Evolutionary conservation across 306 rosid genomes (phyloP).

Genomic region (Casuarina glauca): DNA sequence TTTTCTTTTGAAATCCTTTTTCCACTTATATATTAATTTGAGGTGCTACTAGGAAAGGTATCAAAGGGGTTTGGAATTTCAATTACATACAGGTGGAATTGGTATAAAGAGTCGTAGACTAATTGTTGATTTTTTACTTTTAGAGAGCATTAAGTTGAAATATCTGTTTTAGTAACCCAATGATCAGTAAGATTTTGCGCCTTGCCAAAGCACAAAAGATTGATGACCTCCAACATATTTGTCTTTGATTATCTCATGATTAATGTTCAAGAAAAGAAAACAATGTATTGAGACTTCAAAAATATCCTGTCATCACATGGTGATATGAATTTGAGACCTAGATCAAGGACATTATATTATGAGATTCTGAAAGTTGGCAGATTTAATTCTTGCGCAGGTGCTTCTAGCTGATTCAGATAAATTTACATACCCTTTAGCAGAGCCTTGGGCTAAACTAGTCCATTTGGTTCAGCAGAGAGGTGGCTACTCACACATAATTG

Average conservation of each 20-base stretch:
- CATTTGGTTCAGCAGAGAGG: slow-evolving; percentile 74
- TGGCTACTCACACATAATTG: slow-evolving; percentile 71
- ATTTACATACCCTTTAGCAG: slow-evolving; percentile 67
- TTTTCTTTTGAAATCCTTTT: background rate
- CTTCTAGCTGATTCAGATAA: slow-evolving; percentile 79
- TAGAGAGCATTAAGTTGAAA: background rate
- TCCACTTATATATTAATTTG: background rate
- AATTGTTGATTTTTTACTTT: background rate
- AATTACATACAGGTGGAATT: background rate
- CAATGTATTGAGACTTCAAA: background rate
- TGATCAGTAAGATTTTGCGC: too few relatives aligned
- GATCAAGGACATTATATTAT: background rate
- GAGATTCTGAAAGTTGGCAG: slow-evolving; percentile 24
- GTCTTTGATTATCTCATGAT: background rate
- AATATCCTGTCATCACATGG: background rate
- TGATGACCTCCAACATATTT: background rate
- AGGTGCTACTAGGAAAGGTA: background rate
- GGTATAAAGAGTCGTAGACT: background rate
- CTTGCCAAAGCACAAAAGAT: background rate
- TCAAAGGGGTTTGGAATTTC: background rate
- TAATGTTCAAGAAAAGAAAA: background rate
- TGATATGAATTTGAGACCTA: background rate
- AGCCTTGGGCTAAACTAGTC: slow-evolving; percentile 84
- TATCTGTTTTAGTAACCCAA: background rate
- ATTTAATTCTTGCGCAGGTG: slow-evolving; percentile 53